Evolutionary conservation across 305 asterid species (phyloP).

Genomic region (Fraxinus xanthoxyloides): DNA sequence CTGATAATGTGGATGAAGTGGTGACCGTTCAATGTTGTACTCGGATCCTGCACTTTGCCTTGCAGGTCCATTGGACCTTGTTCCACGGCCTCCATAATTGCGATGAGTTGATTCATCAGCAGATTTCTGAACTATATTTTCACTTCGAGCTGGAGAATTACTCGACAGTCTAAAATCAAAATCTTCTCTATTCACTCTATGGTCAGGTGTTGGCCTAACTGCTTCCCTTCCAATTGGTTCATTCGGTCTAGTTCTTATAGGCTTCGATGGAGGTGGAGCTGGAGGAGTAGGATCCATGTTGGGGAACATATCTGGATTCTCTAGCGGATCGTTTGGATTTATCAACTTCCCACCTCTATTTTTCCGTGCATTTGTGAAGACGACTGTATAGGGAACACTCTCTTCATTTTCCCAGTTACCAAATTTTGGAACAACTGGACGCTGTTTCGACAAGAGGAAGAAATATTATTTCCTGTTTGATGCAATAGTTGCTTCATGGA

Average conservation of each 20-base stretch:
- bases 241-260: constrained; percentile 23
- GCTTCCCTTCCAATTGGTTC: constrained; percentile 33
- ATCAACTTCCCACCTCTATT: constrained; percentile 33
- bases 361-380: constrained; percentile 27
- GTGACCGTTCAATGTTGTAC: constrained; percentile 41
- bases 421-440: constrained; percentile 28
- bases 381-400: constrained; percentile 21
- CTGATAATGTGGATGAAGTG: constrained; percentile 48
- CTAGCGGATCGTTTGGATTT: constrained; percentile 63
- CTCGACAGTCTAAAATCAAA: constrained; percentile 27
- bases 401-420: constrained; percentile 30
- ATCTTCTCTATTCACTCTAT: constrained; percentile 28
- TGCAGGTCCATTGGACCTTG: constrained; percentile 35
- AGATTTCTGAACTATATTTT: constrained; percentile 21
- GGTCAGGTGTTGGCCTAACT: constrained; percentile 36
- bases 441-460: not conserved
- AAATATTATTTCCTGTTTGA: not conserved
- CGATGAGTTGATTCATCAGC: constrained; percentile 25
- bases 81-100: constrained; percentile 39
- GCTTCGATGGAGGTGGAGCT: constrained; percentile 23
- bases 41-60: constrained; percentile 43
- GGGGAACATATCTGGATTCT: constrained; percentile 51
- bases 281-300: constrained; percentile 23
- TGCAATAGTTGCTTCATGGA: not conserved
- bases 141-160: constrained; percentile 26